These are phyloP conservation scores for Suillus variegatus DNA, from an alignment of 768 basidiomycete species.

Conservation along the genomic window DNA sequence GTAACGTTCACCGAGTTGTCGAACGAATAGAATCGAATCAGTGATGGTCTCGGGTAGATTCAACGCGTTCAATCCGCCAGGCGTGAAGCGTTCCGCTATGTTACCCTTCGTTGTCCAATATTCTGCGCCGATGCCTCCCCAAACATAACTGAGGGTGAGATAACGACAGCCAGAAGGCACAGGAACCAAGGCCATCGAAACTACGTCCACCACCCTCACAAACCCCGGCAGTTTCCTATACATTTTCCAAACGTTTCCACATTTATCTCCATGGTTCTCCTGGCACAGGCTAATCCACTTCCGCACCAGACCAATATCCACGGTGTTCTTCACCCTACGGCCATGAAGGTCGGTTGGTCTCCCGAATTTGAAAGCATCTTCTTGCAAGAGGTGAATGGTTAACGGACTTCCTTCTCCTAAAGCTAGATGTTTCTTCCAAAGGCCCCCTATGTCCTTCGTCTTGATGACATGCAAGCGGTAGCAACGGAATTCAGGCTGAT, in stretches of 20 bases:
- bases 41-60: conserved; percentile 9
- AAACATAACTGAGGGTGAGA: conserved; percentile 11
- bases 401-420: not conserved
- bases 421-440: not conserved
- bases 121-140: conserved; percentile 5
- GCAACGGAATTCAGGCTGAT: not conserved
- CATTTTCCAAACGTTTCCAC: conserved; percentile 8
- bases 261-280: not conserved
- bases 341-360: conserved; percentile 9
- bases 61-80: not conserved
- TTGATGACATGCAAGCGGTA: not conserved
- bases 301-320: not conserved
- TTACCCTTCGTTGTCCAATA: conserved; percentile 10
- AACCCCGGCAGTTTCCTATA: not conserved
- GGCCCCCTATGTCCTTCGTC: not conserved
- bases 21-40: conserved; percentile 6
- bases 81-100: not conserved
- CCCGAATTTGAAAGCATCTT: conserved; percentile 7
- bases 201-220: conserved; percentile 7
- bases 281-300: not conserved
- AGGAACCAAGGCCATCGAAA: conserved; percentile 6
- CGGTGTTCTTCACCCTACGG: conserved; percentile 3
- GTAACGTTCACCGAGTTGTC: conserved; percentile 8
- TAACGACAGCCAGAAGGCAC: conserved; percentile 4
- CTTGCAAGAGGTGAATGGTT: conserved; percentile 8